Evolutionary conservation across 176 grass and related monocot genomes (phyloP), one percentile per base, ranked within the genome.

Genomic region (Triticum timopheevii): DNA sequence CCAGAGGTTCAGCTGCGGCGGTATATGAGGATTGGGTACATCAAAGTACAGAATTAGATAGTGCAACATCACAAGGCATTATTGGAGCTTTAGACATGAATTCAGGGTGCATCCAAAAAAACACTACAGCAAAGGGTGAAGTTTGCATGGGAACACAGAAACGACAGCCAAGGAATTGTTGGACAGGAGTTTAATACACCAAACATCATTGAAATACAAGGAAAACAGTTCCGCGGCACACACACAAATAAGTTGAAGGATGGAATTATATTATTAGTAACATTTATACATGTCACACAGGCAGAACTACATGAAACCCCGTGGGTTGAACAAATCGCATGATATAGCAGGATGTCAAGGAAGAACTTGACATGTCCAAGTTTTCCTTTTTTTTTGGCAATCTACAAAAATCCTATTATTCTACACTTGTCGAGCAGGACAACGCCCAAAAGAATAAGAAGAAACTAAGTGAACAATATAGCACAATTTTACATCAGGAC

Each of bases 361-460:
- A 81, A 85, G 76, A 40, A 80, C 69, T 62, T 88, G 85, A 91
- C 85, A 19, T 2, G 35, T 38, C 34, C 17, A 35, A 34, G 31
- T 35, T 63, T 59, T 45, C 35, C 8, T n/a, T 45, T 45, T 45
- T 28, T 44, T 44, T 27, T 35, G 3, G 69, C 62, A 81, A 91
- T 91, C 81, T 87, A 91, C 81, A 91, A 83, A 86, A 87, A 61
- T 52, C 45, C 85, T 91, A 88, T 91, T 88, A 87, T 87, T 81
- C 89, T 87, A 91, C 89, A 84, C 36, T 91, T 91, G 76, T 88
- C 45, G 79, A 84, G 30, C 49, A 88, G 68, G 47, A 83, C 30
- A 79, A 70, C 1, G 47, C 61, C 84, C 52, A 86, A 87, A 70
- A 87, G 77, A 80, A 87, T 81, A 69, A 45, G 79, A 74, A 84